Evolutionary conservation across 2,329 filamentous ascomycete species (phyloP).

Genomic region (Coniochaeta sp.): DNA sequence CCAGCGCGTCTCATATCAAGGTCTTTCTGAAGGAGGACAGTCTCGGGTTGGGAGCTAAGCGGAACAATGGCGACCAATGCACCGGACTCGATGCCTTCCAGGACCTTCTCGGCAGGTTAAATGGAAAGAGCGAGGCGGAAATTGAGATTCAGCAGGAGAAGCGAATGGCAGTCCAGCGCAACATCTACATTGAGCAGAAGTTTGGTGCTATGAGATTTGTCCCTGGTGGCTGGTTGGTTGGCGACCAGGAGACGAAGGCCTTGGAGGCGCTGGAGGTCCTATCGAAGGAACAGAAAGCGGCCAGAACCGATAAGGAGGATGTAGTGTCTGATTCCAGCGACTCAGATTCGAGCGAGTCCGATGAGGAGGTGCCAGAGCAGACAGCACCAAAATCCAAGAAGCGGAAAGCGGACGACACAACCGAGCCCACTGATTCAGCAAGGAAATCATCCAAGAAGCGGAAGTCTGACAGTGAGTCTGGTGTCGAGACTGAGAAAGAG

Average conservation of each 20-base stretch:
- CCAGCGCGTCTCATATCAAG: conserved; percentile 78
- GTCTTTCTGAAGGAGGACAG: conserved; percentile 85
- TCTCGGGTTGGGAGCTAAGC: conserved; percentile 77
- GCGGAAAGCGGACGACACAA: conserved; percentile 16
- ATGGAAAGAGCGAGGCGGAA: conserved; percentile 73
- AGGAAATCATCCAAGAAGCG: conserved; percentile 40
- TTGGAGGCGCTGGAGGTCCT: neutral
- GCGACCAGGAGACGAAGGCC: conserved; percentile 33
- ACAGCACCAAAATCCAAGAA: conserved; percentile 15
- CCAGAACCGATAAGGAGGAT: conserved; percentile 10
- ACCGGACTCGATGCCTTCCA: conserved; percentile 85
- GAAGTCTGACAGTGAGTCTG: conserved; percentile 32
- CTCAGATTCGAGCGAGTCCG: neutral
- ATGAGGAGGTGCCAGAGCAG: conserved; percentile 9
- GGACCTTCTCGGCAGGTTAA: conserved; percentile 77
- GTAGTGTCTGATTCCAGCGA: conserved; percentile 5
- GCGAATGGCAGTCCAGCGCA: conserved; percentile 62
- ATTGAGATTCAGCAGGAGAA: conserved; percentile 63
- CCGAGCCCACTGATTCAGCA: conserved; percentile 18
- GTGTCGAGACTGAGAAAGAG: conserved; percentile 16
- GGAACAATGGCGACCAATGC: conserved; percentile 65
- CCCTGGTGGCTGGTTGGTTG: conserved; percentile 65
- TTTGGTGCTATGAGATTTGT: conserved; percentile 83
- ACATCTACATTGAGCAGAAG: conserved; percentile 65
- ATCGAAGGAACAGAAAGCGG: conserved; percentile 11